Percentiles rank a stretch among this genome's conserved stretches.
Evolutionary conservation across 2,329 filamentous ascomycete species (phyloP).

Genomic region (Pseudopithomyces maydicus): DNA sequence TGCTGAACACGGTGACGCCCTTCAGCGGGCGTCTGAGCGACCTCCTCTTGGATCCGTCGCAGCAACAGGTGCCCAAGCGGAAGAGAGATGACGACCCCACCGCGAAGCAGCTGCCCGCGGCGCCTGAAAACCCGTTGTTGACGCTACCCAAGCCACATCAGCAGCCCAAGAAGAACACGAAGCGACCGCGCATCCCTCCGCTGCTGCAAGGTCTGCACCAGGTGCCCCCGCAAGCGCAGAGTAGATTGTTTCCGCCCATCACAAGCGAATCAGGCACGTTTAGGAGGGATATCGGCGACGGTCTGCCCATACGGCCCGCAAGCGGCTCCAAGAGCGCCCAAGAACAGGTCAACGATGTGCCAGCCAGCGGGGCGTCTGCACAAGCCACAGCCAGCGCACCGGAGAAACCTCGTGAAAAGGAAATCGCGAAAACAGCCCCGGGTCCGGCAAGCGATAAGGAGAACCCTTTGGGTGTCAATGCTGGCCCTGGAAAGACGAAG

Average conservation of each 20-base stretch:
- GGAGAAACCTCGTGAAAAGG: not conserved
- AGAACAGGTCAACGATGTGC: slow-evolving; percentile 4
- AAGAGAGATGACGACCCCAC: slow-evolving; percentile 24
- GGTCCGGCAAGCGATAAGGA: slow-evolving; percentile 8
- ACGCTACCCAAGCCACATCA: slow-evolving; percentile 48
- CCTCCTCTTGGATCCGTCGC: slow-evolving; percentile 29
- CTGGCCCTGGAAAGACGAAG: slow-evolving; percentile 21
- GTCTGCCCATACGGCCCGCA: slow-evolving; percentile 17
- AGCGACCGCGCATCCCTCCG: slow-evolving; percentile 51
- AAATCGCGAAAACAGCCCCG: not conserved
- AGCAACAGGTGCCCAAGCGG: slow-evolving; percentile 24
- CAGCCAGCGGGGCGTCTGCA: not conserved
- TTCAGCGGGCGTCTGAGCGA: slow-evolving; percentile 38
- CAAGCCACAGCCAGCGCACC: not conserved
- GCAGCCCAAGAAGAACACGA: slow-evolving; percentile 34
- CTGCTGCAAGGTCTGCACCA: slow-evolving; percentile 66
- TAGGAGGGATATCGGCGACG: slow-evolving; percentile 24
- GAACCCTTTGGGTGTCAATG: not conserved
- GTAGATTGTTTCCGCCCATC: slow-evolving; percentile 65
- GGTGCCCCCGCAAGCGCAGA: slow-evolving; percentile 61
- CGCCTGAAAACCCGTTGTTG: slow-evolving; percentile 28
- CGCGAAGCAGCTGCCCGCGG: slow-evolving; percentile 16
- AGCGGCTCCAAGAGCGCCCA: slow-evolving; percentile 14
- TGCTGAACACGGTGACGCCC: slow-evolving; percentile 34
- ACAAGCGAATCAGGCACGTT: slow-evolving; percentile 51